phyloP scores from a whole-genome alignment of 2,329 filamentous ascomycete genomes.

The Dactylellina cionopaga region DNA sequence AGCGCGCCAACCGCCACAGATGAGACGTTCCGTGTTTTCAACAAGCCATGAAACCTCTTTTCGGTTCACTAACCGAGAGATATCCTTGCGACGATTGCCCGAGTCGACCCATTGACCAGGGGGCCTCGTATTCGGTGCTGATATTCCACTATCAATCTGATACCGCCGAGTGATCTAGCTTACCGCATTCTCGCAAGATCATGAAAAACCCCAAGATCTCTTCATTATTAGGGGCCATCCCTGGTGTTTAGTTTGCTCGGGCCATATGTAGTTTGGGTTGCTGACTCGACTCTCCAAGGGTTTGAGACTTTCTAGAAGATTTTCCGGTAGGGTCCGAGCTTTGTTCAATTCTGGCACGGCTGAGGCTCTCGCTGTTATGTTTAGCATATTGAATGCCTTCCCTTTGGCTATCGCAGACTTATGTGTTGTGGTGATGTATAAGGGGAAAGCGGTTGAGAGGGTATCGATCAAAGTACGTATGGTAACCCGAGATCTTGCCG shows the following conservation, averaged over 20 bases:
- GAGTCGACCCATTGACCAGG: not conserved
- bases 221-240: slow-evolving; percentile 25
- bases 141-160: slow-evolving; percentile 16
- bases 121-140: slow-evolving; percentile 24
- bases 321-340: not conserved
- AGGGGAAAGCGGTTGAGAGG: too few relatives aligned
- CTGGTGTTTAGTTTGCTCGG: slow-evolving; percentile 5
- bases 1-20: slow-evolving; percentile 21
- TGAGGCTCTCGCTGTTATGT: too few relatives aligned
- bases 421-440: too few relatives aligned
- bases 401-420: too few relatives aligned
- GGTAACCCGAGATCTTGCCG: too few relatives aligned
- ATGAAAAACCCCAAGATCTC: slow-evolving; percentile 21
- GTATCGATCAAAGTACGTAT: too few relatives aligned
- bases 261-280: not conserved
- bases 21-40: slow-evolving; percentile 45
- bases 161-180: slow-evolving; percentile 20
- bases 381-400: too few relatives aligned
- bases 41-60: slow-evolving; percentile 15
- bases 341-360: too few relatives aligned
- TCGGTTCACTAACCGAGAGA: slow-evolving; percentile 28
- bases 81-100: not conserved
- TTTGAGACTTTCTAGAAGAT: not conserved
- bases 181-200: slow-evolving; percentile 18
- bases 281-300: not conserved